Evolutionary conservation across 768 basidiomycete species (phyloP), one percentile per base, ranked within the genome.

Genomic region (Chiua virens): DNA sequence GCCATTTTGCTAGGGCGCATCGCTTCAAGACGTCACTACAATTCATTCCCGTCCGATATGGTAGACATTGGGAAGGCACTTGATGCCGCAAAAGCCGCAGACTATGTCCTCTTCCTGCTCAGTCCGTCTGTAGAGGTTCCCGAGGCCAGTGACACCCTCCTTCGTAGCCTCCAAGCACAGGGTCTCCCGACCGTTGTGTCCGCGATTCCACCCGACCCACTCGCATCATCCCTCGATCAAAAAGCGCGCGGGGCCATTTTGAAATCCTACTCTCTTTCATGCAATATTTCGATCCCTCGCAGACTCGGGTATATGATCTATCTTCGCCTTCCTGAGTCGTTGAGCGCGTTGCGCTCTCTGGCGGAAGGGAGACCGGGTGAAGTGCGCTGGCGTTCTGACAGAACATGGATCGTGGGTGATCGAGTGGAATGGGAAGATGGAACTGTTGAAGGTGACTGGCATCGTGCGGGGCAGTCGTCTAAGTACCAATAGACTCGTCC

Each of bases 191-290:
- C 89, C 23, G 84, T 90, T 37, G 78, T 93, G 43, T 81, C 92
- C 22, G 83, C 88, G 21, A 79, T 92, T 39, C 75, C 85, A 17
- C 78, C 85, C 7, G 74, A 80, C 49, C 53, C 72, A 13, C 60
- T 73, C 4, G 68, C 78, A 40, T 56, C 73, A 7, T 57, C 73
- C 3, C 67, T 82, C 37, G 87, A 86, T 50, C 58, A 72, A 6
- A 92, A 92, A 71, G 72, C 81, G 28, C 82, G 82, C 27, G 61
- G 81, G 2, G 81, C 81, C 17, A 79, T 93, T 42, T 72, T 92
- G 49, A 94, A 92, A 72, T 97, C 93, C 77, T 98, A 5, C 79
- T 96, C 9, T 97, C 94, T 10, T 99, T 98, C 75, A 85, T 95
- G 50, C 86, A 87, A 56, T 98, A 98, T 71, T 99, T 98, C 69